Evolutionary conservation across 73 alveolate species (phyloP).

Genomic region (Paramecium tetraurelia): DNA sequence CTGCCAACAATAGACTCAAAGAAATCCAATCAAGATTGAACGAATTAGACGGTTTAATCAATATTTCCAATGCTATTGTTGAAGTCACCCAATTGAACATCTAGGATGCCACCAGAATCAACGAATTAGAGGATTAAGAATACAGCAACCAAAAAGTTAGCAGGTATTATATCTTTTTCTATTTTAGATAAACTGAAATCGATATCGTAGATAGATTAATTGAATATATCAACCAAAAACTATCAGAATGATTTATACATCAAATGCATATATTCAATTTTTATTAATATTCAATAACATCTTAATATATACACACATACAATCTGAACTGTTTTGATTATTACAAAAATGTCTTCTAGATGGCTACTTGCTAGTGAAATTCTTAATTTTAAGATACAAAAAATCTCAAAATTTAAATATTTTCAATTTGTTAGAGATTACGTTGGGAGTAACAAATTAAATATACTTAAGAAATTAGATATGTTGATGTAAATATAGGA

Average conservation of each 20-base stretch:
- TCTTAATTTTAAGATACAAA: not conserved
- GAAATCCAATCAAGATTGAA: conserved; percentile 42
- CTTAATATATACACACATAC: not conserved
- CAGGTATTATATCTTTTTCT: not conserved
- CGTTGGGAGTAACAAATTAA: too few species aligned
- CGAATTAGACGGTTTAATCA: conserved; percentile 43
- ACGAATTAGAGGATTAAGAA: not conserved
- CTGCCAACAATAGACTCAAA: conserved; percentile 39
- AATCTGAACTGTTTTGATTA: not conserved
- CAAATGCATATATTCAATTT: not conserved
- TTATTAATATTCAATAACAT: not conserved
- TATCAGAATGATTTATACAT: conserved; percentile 21
- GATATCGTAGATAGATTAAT: conserved; percentile 48
- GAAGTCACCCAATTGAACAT: conserved; percentile 28
- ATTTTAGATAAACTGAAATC: not conserved
- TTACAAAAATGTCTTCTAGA: not conserved
- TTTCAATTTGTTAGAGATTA: too few species aligned
- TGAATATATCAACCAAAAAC: conserved; percentile 28
- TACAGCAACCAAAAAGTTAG: conserved; percentile 7
- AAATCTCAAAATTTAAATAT: too few species aligned
- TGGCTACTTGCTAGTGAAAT: too few species aligned
- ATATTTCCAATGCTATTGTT: conserved; percentile 37
- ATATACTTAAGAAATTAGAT: not conserved
- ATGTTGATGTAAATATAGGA: not conserved
- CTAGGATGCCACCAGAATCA: not conserved